Conservation (phyloP, 768 basidiomycete genomes). For the Leccinellum luteum region DNA sequence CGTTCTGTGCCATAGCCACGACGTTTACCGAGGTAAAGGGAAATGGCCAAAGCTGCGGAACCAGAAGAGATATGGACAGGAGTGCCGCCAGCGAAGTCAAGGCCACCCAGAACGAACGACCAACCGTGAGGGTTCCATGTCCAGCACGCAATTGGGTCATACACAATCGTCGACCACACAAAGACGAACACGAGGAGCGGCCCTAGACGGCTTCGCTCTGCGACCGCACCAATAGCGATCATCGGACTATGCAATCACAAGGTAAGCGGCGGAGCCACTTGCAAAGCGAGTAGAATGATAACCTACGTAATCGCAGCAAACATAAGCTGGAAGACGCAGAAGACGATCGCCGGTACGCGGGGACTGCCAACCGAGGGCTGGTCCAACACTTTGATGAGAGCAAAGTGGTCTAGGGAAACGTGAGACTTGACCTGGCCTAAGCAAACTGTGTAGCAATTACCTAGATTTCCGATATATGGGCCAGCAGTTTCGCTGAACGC, state of each 20-base stretch:
- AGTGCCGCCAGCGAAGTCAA: constrained; percentile 93
- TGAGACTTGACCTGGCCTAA: neutral
- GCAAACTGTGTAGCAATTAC: constrained; percentile 38
- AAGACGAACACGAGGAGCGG: constrained; percentile 91
- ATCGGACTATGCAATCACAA: constrained; percentile 54
- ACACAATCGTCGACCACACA: constrained; percentile 84
- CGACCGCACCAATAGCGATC: constrained; percentile 88
- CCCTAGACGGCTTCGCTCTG: constrained; percentile 83
- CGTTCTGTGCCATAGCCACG: constrained; percentile 89
- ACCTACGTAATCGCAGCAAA: constrained; percentile 85
- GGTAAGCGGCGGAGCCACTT: neutral
- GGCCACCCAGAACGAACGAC: constrained; percentile 77
- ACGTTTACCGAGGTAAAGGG: constrained; percentile 87
- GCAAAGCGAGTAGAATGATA: neutral
- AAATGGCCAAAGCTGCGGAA: constrained; percentile 86
- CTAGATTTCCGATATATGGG: constrained; percentile 82
- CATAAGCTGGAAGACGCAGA: constrained; percentile 87
- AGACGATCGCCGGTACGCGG: constrained; percentile 71
- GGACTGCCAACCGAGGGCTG: constrained; percentile 71
- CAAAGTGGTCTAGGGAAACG: constrained; percentile 67
- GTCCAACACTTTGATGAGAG: constrained; percentile 71
- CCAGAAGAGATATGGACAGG: constrained; percentile 97
- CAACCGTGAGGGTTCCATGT: constrained; percentile 84
- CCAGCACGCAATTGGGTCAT: constrained; percentile 95
- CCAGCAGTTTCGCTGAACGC: constrained; percentile 79